A percentile compares a stretch with the other conserved stretches of the same genome.
Conservation (phyloP, 768 basidiomycete genomes). For the Nidula microcarpa region DNA sequence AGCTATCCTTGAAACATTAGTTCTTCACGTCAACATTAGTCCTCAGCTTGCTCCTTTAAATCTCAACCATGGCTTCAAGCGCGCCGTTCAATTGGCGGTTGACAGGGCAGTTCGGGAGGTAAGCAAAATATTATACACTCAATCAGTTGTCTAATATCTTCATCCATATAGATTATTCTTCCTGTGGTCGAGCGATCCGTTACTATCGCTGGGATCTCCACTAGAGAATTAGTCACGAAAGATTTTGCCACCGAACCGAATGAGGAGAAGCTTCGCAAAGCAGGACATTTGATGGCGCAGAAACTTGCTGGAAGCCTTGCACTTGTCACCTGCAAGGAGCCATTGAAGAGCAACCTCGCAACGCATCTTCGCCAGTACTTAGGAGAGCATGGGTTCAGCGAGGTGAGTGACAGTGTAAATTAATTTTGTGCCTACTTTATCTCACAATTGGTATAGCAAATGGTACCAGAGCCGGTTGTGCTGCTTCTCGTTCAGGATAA, state of each 20-base stretch:
- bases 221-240: slow-evolving; percentile 90
- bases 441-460: slow-evolving; percentile 38
- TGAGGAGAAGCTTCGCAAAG: slow-evolving; percentile 86
- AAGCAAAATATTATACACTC: slow-evolving; percentile 9
- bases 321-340: slow-evolving; percentile 97
- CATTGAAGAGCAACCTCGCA: slow-evolving; percentile 87
- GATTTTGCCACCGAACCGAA: slow-evolving; percentile 93
- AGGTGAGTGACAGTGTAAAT: slow-evolving; percentile 39
- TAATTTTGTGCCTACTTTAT: neutral
- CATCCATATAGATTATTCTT: slow-evolving; percentile 69
- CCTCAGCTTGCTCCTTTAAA: slow-evolving; percentile 72
- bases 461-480: slow-evolving; percentile 78
- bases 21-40: slow-evolving; percentile 73
- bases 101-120: slow-evolving; percentile 96
- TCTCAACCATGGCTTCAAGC: slow-evolving; percentile 81
- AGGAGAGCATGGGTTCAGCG: slow-evolving; percentile 84
- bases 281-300: slow-evolving; percentile 95
- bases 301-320: slow-evolving; percentile 96
- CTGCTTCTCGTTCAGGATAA: slow-evolving; percentile 86
- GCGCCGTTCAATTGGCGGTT: slow-evolving; percentile 85
- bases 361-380: slow-evolving; percentile 84
- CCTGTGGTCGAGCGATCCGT: slow-evolving; percentile 98
- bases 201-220: slow-evolving; percentile 97
- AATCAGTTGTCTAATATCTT: slow-evolving; percentile 2
- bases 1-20: slow-evolving; percentile 67